Evolutionary conservation across 805 yeast genomes (phyloP).

Genomic region (Kuraishia ogatae): DNA sequence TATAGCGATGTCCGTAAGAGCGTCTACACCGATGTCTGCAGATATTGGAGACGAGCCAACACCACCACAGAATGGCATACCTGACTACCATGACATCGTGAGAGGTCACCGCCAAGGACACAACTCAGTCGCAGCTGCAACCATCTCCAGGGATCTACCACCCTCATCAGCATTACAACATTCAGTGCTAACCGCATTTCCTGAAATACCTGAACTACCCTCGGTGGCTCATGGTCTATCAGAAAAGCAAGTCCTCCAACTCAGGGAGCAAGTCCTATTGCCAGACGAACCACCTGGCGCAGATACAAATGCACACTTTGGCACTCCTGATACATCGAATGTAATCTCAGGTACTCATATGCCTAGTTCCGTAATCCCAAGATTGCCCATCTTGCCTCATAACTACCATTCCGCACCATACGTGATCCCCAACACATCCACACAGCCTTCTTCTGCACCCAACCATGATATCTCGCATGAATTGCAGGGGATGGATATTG

Average conservation of each 20-base stretch:
- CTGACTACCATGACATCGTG: slow-evolving; percentile 1
- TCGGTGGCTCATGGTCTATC: slow-evolving; percentile 19
- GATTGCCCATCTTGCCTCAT: neutral
- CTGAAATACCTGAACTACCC: slow-evolving; percentile 3
- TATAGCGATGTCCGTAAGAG: neutral
- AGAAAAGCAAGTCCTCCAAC: slow-evolving; percentile 50
- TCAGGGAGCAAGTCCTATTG: slow-evolving; percentile 47
- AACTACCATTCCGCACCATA: neutral
- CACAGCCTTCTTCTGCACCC: neutral
- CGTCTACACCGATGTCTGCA: neutral
- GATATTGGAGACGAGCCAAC: neutral
- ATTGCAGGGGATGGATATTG: neutral
- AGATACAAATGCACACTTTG: neutral
- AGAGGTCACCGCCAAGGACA: slow-evolving; percentile 3
- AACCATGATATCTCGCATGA: neutral
- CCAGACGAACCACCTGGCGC: slow-evolving; percentile 44
- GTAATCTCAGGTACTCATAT: neutral
- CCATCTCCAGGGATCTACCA: neutral
- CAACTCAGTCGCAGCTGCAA: neutral
- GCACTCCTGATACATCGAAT: neutral
- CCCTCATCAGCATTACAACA: neutral
- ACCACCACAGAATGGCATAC: neutral
- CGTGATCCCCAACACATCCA: neutral
- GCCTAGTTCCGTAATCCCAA: neutral
- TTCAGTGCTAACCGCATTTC: neutral